Conservation (phyloP, 179 eudicot genomes). For the Patellifolia procumbens region DNA sequence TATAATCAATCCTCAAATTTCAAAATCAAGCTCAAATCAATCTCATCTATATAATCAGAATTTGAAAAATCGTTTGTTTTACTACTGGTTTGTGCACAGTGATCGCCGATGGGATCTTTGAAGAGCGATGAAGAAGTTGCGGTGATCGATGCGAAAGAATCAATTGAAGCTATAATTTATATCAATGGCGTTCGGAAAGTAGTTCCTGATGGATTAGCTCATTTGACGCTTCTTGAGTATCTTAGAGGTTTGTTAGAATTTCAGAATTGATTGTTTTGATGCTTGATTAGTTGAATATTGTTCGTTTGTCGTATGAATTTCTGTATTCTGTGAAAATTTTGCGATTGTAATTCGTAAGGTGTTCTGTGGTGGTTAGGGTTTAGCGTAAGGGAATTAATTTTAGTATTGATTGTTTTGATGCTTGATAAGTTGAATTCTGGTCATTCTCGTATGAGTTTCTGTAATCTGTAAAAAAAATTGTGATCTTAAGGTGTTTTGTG, state of each 20-base stretch:
- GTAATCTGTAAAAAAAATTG: too few relatives aligned
- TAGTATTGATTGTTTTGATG: too few relatives aligned
- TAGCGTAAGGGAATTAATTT: too few relatives aligned
- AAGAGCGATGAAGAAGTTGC: slow-evolving; percentile 47
- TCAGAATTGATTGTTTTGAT: neutral
- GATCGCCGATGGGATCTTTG: slow-evolving; percentile 38
- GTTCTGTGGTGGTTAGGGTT: too few relatives aligned
- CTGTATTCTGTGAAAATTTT: neutral
- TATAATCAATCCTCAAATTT: neutral
- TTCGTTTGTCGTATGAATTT: neutral
- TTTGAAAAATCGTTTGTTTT: neutral
- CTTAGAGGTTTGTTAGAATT: slow-evolving; percentile 58
- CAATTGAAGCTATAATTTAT: slow-evolving; percentile 65
- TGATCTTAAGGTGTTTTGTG: too few relatives aligned
- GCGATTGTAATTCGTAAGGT: too few relatives aligned
- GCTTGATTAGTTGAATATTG: neutral
- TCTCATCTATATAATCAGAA: neutral
- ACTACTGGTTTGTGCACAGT: neutral
- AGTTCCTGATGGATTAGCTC: slow-evolving; percentile 87
- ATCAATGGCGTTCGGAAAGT: slow-evolving; percentile 75
- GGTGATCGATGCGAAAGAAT: slow-evolving; percentile 30
- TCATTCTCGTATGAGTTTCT: too few relatives aligned
- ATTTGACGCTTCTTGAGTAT: slow-evolving; percentile 88
- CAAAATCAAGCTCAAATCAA: neutral
- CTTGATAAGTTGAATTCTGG: too few relatives aligned